Conservation (phyloP, 306 rosid genomes). For the Fragaria iinumae region DNA sequence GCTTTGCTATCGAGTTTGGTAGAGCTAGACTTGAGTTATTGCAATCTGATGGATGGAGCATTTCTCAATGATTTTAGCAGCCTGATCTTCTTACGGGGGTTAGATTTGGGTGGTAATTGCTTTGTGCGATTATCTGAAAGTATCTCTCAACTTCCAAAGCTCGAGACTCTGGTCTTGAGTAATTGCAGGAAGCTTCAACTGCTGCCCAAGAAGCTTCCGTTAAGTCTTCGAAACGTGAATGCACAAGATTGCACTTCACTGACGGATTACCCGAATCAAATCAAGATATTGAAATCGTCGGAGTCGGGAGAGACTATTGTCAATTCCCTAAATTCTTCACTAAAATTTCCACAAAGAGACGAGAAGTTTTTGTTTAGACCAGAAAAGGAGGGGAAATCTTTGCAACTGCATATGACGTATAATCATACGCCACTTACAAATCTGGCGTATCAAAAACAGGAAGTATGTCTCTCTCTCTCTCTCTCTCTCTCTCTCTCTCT, state of each 20-base stretch:
- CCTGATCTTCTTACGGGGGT: not conserved
- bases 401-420: too few relatives aligned
- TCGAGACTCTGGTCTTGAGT: not conserved
- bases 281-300: not conserved
- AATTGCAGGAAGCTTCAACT: not conserved
- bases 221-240: not conserved
- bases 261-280: not conserved
- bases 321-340: too few relatives aligned
- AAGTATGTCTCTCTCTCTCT: too few relatives aligned
- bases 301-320: not conserved
- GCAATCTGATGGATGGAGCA: slow-evolving; percentile 18
- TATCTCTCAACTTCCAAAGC: not conserved
- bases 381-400: too few relatives aligned
- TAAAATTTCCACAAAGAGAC: too few relatives aligned
- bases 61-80: not conserved
- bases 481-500: too few relatives aligned
- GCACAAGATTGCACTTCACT: slow-evolving; percentile 13
- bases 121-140: not conserved
- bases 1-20: not conserved
- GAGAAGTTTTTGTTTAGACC: too few relatives aligned
- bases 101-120: not conserved
- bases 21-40: not conserved
- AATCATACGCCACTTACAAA: too few relatives aligned
- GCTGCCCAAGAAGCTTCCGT: slow-evolving; percentile 10
- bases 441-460: too few relatives aligned